A percentile compares a stretch with the other conserved stretches of the same genome.
Conservation (phyloP, 2,329 filamentous ascomycete genomes). For the Aspergillus candidus region DNA sequence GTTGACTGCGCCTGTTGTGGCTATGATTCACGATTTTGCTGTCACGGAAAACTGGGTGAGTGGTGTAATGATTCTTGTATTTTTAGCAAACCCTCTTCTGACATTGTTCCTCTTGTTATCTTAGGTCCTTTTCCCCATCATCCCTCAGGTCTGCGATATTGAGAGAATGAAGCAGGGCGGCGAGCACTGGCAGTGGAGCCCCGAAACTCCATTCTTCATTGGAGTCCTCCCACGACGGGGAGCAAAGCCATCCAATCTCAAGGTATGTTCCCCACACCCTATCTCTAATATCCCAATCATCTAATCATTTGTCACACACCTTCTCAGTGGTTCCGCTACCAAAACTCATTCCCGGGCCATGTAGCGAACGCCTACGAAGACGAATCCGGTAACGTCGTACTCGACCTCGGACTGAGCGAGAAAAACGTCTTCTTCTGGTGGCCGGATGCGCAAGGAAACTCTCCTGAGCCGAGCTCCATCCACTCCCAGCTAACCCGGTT, state of each 20-base stretch:
- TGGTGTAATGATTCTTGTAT: background rate
- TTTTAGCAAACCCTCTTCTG: no score
- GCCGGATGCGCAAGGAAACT: conserved; percentile 33
- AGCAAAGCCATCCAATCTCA: conserved; percentile 27
- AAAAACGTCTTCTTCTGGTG: conserved; percentile 42
- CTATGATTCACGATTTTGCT: conserved; percentile 41
- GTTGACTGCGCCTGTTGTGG: conserved; percentile 31
- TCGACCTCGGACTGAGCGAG: conserved; percentile 34
- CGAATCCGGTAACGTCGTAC: conserved; percentile 20
- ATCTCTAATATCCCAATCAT: background rate
- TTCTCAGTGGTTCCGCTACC: conserved; percentile 35
- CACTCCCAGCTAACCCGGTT: conserved; percentile 20
- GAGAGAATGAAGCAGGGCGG: conserved; percentile 36
- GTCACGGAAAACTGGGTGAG: conserved; percentile 36
- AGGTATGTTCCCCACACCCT: conserved; percentile 11
- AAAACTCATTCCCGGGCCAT: conserved; percentile 33
- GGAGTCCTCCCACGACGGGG: conserved; percentile 22
- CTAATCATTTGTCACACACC: background rate
- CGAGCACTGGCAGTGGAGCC: conserved; percentile 38
- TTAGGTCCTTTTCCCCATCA: conserved; percentile 34
- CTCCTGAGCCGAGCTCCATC: conserved; percentile 26
- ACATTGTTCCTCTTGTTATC: background rate
- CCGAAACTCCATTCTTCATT: conserved; percentile 24
- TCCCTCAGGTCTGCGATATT: conserved; percentile 30
- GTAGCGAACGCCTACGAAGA: conserved; percentile 35